Base-by-base conservation (phyloP, 2,329 filamentous ascomycete species). In the Ophiostoma tasmaniense region DNA sequence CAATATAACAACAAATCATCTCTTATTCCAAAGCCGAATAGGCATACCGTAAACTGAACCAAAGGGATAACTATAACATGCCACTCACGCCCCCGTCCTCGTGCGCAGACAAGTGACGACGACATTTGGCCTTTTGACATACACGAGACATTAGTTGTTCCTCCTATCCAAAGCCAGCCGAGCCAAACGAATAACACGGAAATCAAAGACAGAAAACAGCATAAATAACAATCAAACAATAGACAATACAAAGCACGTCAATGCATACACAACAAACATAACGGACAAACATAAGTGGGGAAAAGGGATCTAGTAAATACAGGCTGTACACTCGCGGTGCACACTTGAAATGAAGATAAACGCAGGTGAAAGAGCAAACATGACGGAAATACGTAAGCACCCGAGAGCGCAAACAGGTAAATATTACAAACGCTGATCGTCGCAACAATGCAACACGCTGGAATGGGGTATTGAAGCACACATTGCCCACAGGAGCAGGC, bases 101-200 rank as follows among this genome's bases (percentile, higher is more conserved):
- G 6, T 61, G 33, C 10, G 6, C 37, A 10, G 30, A 33, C 61
- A 45, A n/a, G 7, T 39, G 20, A 64, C 17, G 61, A 37, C 11
- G 25, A 61, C 25, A 13, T 17, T 33, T 61, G 25, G 20, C 20
- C 25, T 33, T 64, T 37, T 64, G 61, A 67, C 66, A 68, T 62
- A 67, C 61, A 68, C 50, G 37, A 59, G 66, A 25, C 69, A 68
- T 68, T 68, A 68, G 17, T 50, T 50, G 66, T 64, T 62, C 68
- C 64, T 13, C 59, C 67, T 33, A 68, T 11, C 67, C 59, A 30
- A 30, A 55, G 17, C 37, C 50, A 65, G 52, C 30, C 55, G 55
- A 39, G 55, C 30, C 61, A 30, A 67, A 62, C 5, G 17, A 14
- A 42, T n/a, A 30, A 66, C n/a, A n/a, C n/a, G 11, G 11, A 69